Evolutionary conservation across 768 basidiomycete genomes (phyloP).

Genomic region (Pleurotus platypus): DNA sequence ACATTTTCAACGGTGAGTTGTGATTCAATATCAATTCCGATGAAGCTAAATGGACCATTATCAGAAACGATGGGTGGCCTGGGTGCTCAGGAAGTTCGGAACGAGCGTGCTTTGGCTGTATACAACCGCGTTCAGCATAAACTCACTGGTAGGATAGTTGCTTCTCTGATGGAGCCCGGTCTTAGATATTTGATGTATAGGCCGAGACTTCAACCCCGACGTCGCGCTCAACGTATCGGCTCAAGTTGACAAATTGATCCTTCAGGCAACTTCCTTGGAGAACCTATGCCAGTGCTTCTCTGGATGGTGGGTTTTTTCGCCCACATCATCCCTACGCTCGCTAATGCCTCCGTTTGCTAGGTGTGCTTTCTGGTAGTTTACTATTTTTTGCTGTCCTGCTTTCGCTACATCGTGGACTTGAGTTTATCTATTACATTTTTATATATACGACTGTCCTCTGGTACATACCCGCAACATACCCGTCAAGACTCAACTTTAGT

Average conservation of each 20-base stretch:
- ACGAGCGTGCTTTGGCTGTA: constrained; percentile 85
- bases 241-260: constrained; percentile 92
- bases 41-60: background rate
- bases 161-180: background rate
- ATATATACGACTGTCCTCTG: background rate
- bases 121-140: constrained; percentile 96
- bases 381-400: background rate
- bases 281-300: constrained; percentile 97
- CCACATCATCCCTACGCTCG: background rate
- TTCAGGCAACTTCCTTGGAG: constrained; percentile 89
- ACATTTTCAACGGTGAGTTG: constrained; percentile 81
- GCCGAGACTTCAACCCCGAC: constrained; percentile 91
- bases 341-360: constrained; percentile 18
- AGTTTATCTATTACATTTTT: constrained; percentile 1
- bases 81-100: constrained; percentile 82
- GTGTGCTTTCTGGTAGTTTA: constrained; percentile 74
- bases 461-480: too few species aligned
- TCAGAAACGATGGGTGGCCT: constrained; percentile 45
- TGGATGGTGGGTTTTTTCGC: constrained; percentile 62
- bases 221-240: constrained; percentile 64
- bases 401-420: constrained; percentile 1
- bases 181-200: constrained; percentile 31
- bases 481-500: too few species aligned
- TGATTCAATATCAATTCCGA: background rate
- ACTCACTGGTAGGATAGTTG: constrained; percentile 66